phyloP scores from a whole-genome alignment of 352 stramenopile genomes.

The Thalassiosira hispida region DNA sequence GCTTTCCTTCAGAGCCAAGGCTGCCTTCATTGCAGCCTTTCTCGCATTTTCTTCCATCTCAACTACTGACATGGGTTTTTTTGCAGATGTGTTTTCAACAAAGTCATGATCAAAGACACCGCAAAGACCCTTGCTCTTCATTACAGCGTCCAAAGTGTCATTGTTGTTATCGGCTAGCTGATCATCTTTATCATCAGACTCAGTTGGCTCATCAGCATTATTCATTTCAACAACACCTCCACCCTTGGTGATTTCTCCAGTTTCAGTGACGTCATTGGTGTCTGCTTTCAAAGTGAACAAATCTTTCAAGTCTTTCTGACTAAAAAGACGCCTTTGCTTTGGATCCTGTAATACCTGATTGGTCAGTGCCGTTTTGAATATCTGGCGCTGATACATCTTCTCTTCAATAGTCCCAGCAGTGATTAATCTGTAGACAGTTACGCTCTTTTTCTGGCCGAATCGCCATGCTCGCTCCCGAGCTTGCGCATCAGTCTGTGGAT shows the following conservation, averaged over 20 bases:
- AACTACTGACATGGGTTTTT: constrained; percentile 86
- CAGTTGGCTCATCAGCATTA: constrained; percentile 19
- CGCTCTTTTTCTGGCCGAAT: constrained; percentile 89
- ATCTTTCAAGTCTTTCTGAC: constrained; percentile 94
- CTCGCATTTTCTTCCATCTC: constrained; percentile 91
- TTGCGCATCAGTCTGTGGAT: constrained; percentile 94
- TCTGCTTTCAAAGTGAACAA: constrained; percentile 92
- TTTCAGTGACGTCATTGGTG: constrained; percentile 88
- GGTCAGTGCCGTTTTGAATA: constrained; percentile 99
- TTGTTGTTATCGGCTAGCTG: constrained; percentile 86
- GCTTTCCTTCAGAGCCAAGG: constrained; percentile 87
- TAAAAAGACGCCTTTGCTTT: constrained; percentile 96
- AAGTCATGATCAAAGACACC: constrained; percentile 95
- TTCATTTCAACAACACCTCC: constrained; percentile 85
- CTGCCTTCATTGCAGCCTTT: constrained; percentile 89
- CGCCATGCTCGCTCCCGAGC: constrained; percentile 93
- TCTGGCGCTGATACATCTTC: constrained; percentile 98
- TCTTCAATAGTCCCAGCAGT: constrained; percentile 98
- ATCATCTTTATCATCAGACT: constrained; percentile 51
- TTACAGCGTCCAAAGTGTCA: constrained; percentile 89
- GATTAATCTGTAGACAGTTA: constrained; percentile 94
- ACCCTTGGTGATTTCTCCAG: constrained; percentile 91
- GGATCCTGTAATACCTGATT: constrained; percentile 96
- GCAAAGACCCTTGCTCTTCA: constrained; percentile 90
- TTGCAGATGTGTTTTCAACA: constrained; percentile 89